Conservation (phyloP, 805 yeast genomes). For the Tetrapisispora pingtungensis region DNA sequence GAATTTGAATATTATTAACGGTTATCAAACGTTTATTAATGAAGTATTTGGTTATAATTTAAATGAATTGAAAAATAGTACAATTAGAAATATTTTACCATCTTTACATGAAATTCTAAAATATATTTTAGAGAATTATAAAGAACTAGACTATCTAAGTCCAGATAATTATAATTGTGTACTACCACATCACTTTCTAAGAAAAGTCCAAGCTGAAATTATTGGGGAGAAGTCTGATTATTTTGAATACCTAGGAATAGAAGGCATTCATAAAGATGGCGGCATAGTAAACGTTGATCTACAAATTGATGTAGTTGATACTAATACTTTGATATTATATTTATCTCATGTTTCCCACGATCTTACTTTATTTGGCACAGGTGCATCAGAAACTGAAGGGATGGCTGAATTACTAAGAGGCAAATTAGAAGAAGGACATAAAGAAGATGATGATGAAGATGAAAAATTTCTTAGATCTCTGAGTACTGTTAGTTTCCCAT, state of each 20-base stretch:
- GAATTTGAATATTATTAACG: slow-evolving; percentile 42
- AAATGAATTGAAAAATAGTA: slow-evolving; percentile 30
- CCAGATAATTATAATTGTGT: slow-evolving; percentile 54
- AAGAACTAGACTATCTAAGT: slow-evolving; percentile 28
- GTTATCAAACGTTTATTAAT: slow-evolving; percentile 61
- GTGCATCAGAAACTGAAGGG: neutral
- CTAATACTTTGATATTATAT: slow-evolving; percentile 63
- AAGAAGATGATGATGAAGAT: neutral
- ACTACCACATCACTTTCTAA: slow-evolving; percentile 80
- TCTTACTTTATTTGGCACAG: neutral
- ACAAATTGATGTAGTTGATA: slow-evolving; percentile 61
- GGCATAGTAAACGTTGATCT: slow-evolving; percentile 57
- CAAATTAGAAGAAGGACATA: neutral
- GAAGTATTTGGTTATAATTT: slow-evolving; percentile 59
- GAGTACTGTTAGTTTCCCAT: neutral
- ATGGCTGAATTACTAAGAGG: neutral
- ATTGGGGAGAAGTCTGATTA: slow-evolving; percentile 36
- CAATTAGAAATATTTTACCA: slow-evolving; percentile 36
- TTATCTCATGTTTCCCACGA: slow-evolving; percentile 35
- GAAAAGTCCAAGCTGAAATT: slow-evolving; percentile 45
- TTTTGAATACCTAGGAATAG: slow-evolving; percentile 54
- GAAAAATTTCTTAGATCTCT: neutral
- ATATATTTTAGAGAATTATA: slow-evolving; percentile 25
- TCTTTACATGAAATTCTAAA: slow-evolving; percentile 36
- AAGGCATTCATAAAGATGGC: slow-evolving; percentile 64